Conservation (phyloP, 345 rosid species). For the Nephelium lappaceum region DNA sequence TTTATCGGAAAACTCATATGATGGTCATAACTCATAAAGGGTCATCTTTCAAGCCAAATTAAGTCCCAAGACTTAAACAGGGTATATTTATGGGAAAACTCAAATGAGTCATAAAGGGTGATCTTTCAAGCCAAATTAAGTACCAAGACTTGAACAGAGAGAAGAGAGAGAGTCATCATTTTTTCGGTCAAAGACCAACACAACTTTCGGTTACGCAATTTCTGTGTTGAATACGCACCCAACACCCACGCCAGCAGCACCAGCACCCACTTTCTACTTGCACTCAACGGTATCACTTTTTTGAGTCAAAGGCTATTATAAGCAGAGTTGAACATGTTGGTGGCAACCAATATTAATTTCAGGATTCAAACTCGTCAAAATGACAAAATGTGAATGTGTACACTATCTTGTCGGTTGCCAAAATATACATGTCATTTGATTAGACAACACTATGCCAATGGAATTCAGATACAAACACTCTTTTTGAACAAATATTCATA, state of each 20-base stretch:
- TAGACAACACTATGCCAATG: neutral
- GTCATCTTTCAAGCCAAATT: neutral
- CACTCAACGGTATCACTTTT: neutral
- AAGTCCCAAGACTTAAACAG: neutral
- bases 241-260: neutral
- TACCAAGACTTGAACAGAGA: neutral
- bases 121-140: neutral
- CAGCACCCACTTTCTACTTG: neutral
- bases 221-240: neutral
- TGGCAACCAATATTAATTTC: neutral
- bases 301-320: neutral
- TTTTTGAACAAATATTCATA: no score
- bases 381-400: neutral
- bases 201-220: slow-evolving; percentile 13
- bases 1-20: neutral
- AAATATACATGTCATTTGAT: neutral
- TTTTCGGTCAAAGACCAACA: neutral
- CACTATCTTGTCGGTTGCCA: neutral
- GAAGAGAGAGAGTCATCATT: neutral
- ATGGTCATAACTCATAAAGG: neutral
- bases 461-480: neutral
- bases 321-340: neutral
- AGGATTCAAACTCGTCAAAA: neutral
- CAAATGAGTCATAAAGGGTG: neutral
- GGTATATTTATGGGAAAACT: neutral